Conservation (phyloP, 1,284 basidiomycete species). For the Cryptococcus jaspeensis region DNA sequence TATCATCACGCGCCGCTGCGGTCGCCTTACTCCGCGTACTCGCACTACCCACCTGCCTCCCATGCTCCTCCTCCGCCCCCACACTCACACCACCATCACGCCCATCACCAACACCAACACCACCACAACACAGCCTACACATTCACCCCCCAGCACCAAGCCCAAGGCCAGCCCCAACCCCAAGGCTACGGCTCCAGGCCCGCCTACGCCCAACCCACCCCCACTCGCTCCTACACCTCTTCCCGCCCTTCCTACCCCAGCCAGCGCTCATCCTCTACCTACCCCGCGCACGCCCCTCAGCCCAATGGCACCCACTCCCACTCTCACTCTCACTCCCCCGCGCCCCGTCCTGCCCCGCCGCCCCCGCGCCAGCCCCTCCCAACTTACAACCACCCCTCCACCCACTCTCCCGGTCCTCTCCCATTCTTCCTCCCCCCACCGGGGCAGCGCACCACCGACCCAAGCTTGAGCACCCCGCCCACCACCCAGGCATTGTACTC, state of each 20-base stretch:
- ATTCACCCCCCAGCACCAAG: too few relatives aligned
- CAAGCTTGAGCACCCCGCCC: constrained; percentile 30
- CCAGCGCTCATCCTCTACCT: too few relatives aligned
- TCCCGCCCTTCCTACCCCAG: too few relatives aligned
- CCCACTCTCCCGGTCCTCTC: constrained; percentile 37
- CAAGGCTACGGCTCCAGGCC: too few relatives aligned
- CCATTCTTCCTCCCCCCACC: constrained; percentile 45
- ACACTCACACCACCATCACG: not conserved
- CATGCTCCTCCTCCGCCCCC: not conserved
- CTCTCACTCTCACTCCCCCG: not conserved
- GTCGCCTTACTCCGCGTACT: too few relatives aligned
- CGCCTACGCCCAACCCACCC: too few relatives aligned
- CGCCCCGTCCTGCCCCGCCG: not conserved
- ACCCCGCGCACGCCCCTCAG: too few relatives aligned
- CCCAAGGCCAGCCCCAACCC: too few relatives aligned
- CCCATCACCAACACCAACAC: not conserved
- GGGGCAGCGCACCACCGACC: constrained; percentile 39
- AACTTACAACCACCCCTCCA: constrained; percentile 21
- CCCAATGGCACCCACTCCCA: not conserved
- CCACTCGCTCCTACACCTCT: too few relatives aligned
- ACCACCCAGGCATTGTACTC: constrained; percentile 69
- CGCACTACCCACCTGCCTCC: too few relatives aligned
- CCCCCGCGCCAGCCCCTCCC: constrained; percentile 9
- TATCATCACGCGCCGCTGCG: too few relatives aligned
- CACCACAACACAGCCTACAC: too few relatives aligned